A percentile compares a stretch with the other conserved stretches of the same genome.
These are phyloP conservation scores for Lithohypha guttulata DNA, from an alignment of 2,329 filamentous ascomycete species.

Conservation along the genomic window DNA sequence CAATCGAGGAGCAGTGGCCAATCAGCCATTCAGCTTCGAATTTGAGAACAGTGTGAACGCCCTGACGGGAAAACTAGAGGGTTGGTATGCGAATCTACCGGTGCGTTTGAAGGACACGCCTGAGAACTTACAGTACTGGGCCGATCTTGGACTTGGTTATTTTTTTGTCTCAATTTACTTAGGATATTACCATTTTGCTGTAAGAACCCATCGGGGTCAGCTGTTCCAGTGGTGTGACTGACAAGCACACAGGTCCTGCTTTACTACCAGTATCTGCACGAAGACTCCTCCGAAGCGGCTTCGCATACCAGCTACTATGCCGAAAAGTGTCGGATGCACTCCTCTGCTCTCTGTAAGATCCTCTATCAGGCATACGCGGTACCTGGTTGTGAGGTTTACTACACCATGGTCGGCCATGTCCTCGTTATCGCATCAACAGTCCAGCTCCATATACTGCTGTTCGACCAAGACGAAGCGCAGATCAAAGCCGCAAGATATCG, in stretches of 20 bases:
- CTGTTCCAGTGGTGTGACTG: no score
- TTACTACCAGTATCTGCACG: constrained; percentile 38
- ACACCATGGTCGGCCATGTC: constrained; percentile 38
- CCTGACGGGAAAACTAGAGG: constrained; percentile 27
- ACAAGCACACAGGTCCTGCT: no score
- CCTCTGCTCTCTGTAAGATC: constrained; percentile 31
- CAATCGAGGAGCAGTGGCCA: constrained; percentile 26
- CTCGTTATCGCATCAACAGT: constrained; percentile 39
- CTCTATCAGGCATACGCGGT: constrained; percentile 31
- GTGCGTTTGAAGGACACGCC: constrained; percentile 29
- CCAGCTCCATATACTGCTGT: constrained; percentile 38
- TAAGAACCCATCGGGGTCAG: no score
- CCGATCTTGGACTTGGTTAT: constrained; percentile 32
- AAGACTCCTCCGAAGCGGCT: constrained; percentile 19
- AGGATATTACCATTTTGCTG: constrained; percentile 35
- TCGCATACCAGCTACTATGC: constrained; percentile 25
- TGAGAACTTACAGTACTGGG: constrained; percentile 30
- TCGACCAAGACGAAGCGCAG: constrained; percentile 29
- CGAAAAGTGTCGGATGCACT: constrained; percentile 32
- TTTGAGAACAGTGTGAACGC: constrained; percentile 21
- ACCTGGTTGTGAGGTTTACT: constrained; percentile 32
- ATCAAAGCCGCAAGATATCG: constrained; percentile 28
- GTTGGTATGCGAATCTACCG: constrained; percentile 30
- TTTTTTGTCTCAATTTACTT: constrained; percentile 38
- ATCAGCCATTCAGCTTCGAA: constrained; percentile 17